Evolutionary conservation across 352 stramenopile genomes (phyloP).

Genomic region (Pythium scleroteichum): DNA sequence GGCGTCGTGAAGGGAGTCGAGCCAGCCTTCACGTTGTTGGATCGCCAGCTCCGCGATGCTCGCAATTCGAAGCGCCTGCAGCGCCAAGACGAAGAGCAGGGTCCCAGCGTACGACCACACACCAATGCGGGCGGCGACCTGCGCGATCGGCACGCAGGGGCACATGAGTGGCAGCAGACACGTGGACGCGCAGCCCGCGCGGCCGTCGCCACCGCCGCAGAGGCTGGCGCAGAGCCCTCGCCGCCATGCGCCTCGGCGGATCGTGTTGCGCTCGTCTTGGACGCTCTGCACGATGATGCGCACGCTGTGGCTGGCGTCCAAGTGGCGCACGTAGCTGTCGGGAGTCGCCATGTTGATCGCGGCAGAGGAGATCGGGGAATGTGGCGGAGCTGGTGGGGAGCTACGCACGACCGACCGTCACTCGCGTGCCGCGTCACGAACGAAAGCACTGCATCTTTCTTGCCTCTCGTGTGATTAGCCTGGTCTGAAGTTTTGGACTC

Average conservation of each 20-base stretch:
- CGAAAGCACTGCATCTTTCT: too few relatives aligned
- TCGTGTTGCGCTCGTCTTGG: slow-evolving; percentile 21
- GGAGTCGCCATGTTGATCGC: not conserved
- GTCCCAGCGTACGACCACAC: slow-evolving; percentile 14
- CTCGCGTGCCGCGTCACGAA: too few relatives aligned
- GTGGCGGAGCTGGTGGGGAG: not conserved
- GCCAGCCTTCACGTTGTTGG: not conserved
- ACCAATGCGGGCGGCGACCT: slow-evolving; percentile 16
- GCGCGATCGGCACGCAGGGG: slow-evolving; percentile 23
- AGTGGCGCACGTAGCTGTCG: slow-evolving; percentile 19
- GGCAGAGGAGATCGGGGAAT: not conserved
- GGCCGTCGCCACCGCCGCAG: slow-evolving; percentile 6
- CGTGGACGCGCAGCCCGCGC: slow-evolving; percentile 10
- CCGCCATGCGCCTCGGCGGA: slow-evolving; percentile 17
- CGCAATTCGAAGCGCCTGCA: slow-evolving; percentile 17
- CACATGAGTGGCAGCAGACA: slow-evolving; percentile 21
- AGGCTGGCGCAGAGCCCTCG: slow-evolving; percentile 7
- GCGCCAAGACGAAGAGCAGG: slow-evolving; percentile 16
- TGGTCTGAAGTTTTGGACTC: too few relatives aligned
- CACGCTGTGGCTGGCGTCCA: slow-evolving; percentile 22
- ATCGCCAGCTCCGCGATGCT: not conserved
- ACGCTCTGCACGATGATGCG: slow-evolving; percentile 26
- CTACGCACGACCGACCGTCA: not conserved
- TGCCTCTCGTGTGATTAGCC: too few relatives aligned
- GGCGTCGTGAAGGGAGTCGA: not conserved